Evolutionary conservation across 495 filamentous ascomycete genomes (phyloP).

Genomic region (Hypoxylon perforatum): DNA sequence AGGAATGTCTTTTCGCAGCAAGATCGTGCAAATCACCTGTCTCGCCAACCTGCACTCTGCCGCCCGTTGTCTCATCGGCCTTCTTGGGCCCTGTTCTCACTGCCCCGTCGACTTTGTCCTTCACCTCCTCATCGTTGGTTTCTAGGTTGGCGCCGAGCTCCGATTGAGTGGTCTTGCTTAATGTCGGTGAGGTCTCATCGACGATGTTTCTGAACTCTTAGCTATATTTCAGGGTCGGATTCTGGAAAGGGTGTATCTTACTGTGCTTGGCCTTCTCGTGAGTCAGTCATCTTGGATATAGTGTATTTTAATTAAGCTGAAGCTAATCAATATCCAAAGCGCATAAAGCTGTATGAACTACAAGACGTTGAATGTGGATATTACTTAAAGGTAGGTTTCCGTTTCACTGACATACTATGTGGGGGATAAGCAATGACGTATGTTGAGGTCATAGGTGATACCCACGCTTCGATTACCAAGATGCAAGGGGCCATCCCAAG

Average conservation of each 20-base stretch:
- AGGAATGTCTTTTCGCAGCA: slow-evolving; percentile 36
- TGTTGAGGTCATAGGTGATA: slow-evolving; percentile 38
- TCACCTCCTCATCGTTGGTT: slow-evolving; percentile 32
- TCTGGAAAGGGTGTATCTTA: slow-evolving; percentile 12
- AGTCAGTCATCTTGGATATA: slow-evolving; percentile 39
- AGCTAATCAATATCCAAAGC: slow-evolving; percentile 12
- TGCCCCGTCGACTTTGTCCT: slow-evolving; percentile 45
- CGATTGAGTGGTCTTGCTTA: slow-evolving; percentile 24
- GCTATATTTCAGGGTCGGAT: not conserved
- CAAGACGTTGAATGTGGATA: not conserved
- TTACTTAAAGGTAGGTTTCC: not conserved
- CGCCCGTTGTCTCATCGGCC: slow-evolving; percentile 36
- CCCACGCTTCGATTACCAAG: not conserved
- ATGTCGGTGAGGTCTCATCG: slow-evolving; percentile 31
- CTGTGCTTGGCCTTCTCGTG: slow-evolving; percentile 35
- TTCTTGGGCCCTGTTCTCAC: slow-evolving; percentile 37
- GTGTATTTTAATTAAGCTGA: not conserved
- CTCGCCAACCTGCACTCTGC: slow-evolving; percentile 42
- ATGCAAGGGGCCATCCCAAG: too few relatives aligned
- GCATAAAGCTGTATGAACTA: not conserved
- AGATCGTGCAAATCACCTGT: slow-evolving; percentile 46
- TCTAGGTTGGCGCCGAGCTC: slow-evolving; percentile 32
- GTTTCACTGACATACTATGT: slow-evolving; percentile 13
- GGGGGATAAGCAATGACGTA: slow-evolving; percentile 34
- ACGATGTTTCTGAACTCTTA: slow-evolving; percentile 40